A percentile compares a stretch with the other conserved stretches of the same genome.
phyloP scores from a whole-genome alignment of 495 filamentous ascomycete species.

The Penicillium samsonianum region DNA sequence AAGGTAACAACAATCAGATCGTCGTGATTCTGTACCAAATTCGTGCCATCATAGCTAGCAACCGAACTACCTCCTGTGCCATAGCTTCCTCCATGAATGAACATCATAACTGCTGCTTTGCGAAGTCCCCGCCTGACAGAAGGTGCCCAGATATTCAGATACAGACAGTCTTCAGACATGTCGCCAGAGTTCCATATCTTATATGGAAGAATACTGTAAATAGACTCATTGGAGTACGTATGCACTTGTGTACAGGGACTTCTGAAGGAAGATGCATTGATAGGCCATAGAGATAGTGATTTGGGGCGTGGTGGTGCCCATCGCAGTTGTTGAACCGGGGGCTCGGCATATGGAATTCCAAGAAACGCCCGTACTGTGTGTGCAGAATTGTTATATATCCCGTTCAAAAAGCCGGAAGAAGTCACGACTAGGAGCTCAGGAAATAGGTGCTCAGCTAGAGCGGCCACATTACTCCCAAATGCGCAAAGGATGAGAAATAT shows the following conservation, averaged over 20 bases:
- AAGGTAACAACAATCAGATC: slow-evolving; percentile 40
- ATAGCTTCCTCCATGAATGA: slow-evolving; percentile 31
- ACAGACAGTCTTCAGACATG: slow-evolving; percentile 54
- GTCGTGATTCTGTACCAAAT: slow-evolving; percentile 30
- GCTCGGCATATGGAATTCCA: slow-evolving; percentile 40
- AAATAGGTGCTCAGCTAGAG: neutral
- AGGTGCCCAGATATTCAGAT: slow-evolving; percentile 53
- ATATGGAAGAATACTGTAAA: slow-evolving; percentile 15
- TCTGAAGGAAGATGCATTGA: slow-evolving; percentile 16
- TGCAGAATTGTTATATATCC: slow-evolving; percentile 35
- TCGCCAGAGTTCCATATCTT: slow-evolving; percentile 9
- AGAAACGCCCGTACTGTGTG: slow-evolving; percentile 36
- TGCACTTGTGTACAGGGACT: slow-evolving; percentile 17
- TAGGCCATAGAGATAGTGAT: neutral
- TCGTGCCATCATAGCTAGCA: slow-evolving; percentile 40
- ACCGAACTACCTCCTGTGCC: slow-evolving; percentile 33
- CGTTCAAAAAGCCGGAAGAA: slow-evolving; percentile 36
- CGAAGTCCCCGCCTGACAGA: neutral
- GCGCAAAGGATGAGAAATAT: neutral
- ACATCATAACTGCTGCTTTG: slow-evolving; percentile 25
- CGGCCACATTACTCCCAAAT: neutral
- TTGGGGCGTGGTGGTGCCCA: slow-evolving; percentile 23
- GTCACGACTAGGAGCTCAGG: slow-evolving; percentile 10
- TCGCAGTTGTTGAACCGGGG: slow-evolving; percentile 22
- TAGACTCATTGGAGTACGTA: slow-evolving; percentile 16